These are phyloP conservation scores for Endogone sp. DNA, from an alignment of 192 early-diverging fungal genomes.

Conservation along the genomic window DNA sequence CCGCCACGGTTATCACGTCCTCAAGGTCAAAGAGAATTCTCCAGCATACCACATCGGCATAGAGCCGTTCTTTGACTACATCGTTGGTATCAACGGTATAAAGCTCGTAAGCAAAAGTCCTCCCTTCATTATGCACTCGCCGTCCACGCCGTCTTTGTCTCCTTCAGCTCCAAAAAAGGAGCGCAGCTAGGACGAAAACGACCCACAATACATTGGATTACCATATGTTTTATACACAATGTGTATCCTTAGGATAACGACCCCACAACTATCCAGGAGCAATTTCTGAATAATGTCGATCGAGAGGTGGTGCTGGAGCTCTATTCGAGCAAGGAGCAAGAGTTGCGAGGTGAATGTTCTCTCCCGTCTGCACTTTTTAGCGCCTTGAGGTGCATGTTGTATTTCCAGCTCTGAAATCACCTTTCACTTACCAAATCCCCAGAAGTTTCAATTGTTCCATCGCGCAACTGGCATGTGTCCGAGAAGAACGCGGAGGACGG, in stretches of 20 bases:
- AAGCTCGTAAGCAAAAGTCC: constrained; percentile 30
- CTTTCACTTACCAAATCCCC: constrained; percentile 13
- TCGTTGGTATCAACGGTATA: constrained; percentile 56
- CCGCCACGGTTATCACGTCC: constrained; percentile 62
- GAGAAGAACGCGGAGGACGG: constrained; percentile 30
- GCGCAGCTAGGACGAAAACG: too few relatives aligned
- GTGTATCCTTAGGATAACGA: too few relatives aligned
- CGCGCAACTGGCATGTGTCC: constrained; percentile 28
- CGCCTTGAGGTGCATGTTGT: neutral
- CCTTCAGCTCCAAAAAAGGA: too few relatives aligned
- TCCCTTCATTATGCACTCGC: neutral
- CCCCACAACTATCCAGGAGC: neutral
- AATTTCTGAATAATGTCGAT: constrained; percentile 38
- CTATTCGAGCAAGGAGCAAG: constrained; percentile 57
- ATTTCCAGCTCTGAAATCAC: constrained; percentile 17
- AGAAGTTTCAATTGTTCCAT: constrained; percentile 40
- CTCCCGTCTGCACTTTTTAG: too few relatives aligned
- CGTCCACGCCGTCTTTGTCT: neutral
- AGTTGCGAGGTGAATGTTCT: constrained; percentile 36
- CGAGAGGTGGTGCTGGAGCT: constrained; percentile 46
- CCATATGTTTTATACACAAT: too few relatives aligned
- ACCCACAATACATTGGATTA: too few relatives aligned
- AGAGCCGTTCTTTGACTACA: constrained; percentile 74
- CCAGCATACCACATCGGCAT: constrained; percentile 63
- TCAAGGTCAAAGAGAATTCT: constrained; percentile 60